Percentiles rank a stretch among this genome's conserved stretches.
Evolutionary conservation across 441 rosid species (phyloP).

Genomic region (Dalechampia spathulata): DNA sequence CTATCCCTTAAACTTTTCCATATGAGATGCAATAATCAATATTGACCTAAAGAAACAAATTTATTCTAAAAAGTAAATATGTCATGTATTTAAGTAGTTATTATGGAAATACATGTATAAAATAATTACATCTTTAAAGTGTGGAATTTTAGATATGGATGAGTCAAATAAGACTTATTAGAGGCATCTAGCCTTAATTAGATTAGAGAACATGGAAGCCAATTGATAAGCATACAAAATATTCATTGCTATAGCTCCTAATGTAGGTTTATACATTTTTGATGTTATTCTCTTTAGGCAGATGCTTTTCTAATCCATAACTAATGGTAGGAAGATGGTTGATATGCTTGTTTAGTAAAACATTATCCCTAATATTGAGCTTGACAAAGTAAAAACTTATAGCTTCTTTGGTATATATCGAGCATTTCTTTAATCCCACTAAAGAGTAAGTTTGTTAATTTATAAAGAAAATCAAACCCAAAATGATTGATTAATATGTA

Average conservation of each 20-base stretch:
- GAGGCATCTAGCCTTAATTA: conserved; percentile 66
- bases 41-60: too few species aligned
- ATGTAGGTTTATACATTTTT: conserved; percentile 69
- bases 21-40: too few species aligned
- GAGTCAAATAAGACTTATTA: conserved; percentile 92
- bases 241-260: conserved; percentile 58
- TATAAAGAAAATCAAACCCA: neutral
- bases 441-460: neutral
- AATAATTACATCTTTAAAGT: conserved; percentile 77
- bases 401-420: too few species aligned
- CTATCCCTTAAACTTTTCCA: too few species aligned
- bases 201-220: conserved; percentile 82
- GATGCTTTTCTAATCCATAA: conserved; percentile 79
- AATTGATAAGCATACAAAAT: conserved; percentile 91
- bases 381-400: conserved; percentile 55
- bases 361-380: conserved; percentile 84
- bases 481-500: conserved; percentile 1
- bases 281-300: conserved; percentile 83
- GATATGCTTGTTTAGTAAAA: conserved; percentile 79
- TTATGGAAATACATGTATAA: conserved; percentile 31
- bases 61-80: too few species aligned
- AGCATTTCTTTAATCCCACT: neutral
- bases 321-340: conserved; percentile 72
- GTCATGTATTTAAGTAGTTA: too few species aligned
- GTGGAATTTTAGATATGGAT: conserved; percentile 91